Evolutionary conservation across 2,329 filamentous ascomycete species (phyloP).

Genomic region (Fulvia fulva): DNA sequence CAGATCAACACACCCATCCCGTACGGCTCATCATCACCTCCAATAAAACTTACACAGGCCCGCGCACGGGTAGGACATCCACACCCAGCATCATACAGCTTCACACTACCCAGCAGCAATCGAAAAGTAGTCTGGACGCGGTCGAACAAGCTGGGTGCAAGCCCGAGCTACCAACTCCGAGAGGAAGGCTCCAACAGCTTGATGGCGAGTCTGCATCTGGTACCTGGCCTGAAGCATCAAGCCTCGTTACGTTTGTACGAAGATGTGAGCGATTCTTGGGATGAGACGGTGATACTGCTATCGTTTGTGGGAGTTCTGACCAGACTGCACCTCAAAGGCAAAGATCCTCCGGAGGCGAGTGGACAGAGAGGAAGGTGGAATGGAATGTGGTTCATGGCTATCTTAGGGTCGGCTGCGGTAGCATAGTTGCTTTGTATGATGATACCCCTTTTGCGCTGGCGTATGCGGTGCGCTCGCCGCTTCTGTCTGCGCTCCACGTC

Average conservation of each 20-base stretch:
- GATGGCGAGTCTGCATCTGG: constrained; percentile 5
- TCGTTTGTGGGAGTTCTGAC: constrained; percentile 11
- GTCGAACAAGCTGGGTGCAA: neutral
- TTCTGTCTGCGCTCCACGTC: too few relatives aligned
- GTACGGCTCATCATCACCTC: neutral
- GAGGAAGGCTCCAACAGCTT: constrained; percentile 2
- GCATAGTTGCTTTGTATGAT: neutral
- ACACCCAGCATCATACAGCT: constrained; percentile 6
- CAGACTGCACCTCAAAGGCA: constrained; percentile 12
- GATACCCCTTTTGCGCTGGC: too few relatives aligned
- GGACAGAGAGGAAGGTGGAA: constrained; percentile 5
- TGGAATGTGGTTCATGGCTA: constrained; percentile 13
- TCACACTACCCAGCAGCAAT: constrained; percentile 4
- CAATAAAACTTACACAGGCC: constrained; percentile 1
- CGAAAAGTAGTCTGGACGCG: constrained; percentile 7
- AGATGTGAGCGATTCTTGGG: neutral
- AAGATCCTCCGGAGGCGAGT: constrained; percentile 1
- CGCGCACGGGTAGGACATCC: constrained; percentile 6
- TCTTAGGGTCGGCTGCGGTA: constrained; percentile 9
- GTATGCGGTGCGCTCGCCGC: too few relatives aligned
- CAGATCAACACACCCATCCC: neutral
- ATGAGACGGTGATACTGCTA: constrained; percentile 10
- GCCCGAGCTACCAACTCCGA: constrained; percentile 5
- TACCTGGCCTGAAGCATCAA: constrained; percentile 4
- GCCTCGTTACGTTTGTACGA: constrained; percentile 4